Base-by-base conservation (phyloP, 352 stramenopile genomes). In the Globisporangium takayamanum region DNA sequence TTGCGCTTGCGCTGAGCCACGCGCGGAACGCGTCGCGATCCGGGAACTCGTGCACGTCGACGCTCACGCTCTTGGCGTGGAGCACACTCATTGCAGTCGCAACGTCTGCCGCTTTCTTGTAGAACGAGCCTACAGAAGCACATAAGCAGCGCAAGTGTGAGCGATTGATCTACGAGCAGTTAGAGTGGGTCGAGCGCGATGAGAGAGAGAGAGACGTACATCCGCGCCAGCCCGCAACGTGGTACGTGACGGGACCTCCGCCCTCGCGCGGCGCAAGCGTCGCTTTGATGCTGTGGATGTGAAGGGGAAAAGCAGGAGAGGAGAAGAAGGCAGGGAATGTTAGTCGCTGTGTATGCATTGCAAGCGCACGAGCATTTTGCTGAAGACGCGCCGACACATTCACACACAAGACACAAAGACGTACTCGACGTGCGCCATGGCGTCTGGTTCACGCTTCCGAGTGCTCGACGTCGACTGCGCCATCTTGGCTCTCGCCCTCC, bases 141-240 rank as follows among this genome's bases (percentile, higher is more conserved):
- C 15, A 22, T 22, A 22, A 22, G 15, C 6, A 33, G 25, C 5
- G 26, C 5, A n/a, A 54, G 30, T 44, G 50, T 30, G 30, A 45
- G 50, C 16, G 33, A 20, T 45, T 6, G 6, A 52, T 16, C 1
- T 10, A 20, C 20, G 22, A 20, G 45, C 45, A 33, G 33, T 7
- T 14, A 7, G 33, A 10, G 33, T 39, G 33, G 1, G 10, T 51
- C 44, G 22, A 12, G 7, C 44, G 16, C 16, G 8, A 49, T 1
- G 28, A 49, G 12, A 7, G 50, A 7, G 28, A 64, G 25, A 3
- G 18, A 11, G 16, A 76, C 59, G 59, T 57, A 76, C 82, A 90
- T 52, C 73, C 75, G 50, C 60, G 72, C 82, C 82, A 92, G n/a
- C 82, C 82, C 22, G 79, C 74, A 63, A 92, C 68, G 65, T 90